Evolutionary conservation across 2,329 filamentous ascomycete genomes (phyloP), one percentile per base, ranked within the genome.

Genomic region (Dothistroma pini): DNA sequence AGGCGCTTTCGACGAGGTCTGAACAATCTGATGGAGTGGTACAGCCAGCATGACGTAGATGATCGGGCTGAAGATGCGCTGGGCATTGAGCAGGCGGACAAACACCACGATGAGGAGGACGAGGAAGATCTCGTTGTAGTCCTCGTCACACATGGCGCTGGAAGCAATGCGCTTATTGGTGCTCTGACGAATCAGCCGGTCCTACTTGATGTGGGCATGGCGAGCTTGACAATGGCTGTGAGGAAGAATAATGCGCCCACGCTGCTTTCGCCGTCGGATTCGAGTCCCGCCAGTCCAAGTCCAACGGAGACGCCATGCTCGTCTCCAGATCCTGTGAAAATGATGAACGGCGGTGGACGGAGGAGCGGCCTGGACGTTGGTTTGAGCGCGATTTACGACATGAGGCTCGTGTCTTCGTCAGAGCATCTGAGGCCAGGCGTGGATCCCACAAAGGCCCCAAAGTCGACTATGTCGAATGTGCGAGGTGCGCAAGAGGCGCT

Each of bases 91-190:
- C 71, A 74, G 66, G 73, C 59, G 64, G 75, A 66, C 44, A 60
- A 63, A 22, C 64, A 75, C 38, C 72, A 77, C n/a, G 68, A 66
- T n/a, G 63, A 69, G 2, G 80, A 89, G 14, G 84, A 87, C 22
- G 82, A 86, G 35, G 82, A 85, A 0, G 90, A 96, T 68, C 84
- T 92, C 1, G 87, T 97, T 1, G 80, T 99, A 16, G 82, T 99
- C 47, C 78, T 99, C 8, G 89, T 99, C 22, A 96, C 95, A 0
- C 95, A 99, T 72, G 93, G 93, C 25, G 95, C 95, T 14, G 95
- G 95, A 44, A 96, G 93, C 77, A 99, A 99, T 77, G 95, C 95
- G 2, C 78, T 99, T 50, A 93, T 99, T 64, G 92, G 93, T 12
- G 92, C 92, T 29, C 84, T 99, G 66, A 96, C 93, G 0, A 90